These are phyloP conservation scores for Styphnolobium japonicum DNA, from an alignment of 306 rosid species.

Conservation along the genomic window DNA sequence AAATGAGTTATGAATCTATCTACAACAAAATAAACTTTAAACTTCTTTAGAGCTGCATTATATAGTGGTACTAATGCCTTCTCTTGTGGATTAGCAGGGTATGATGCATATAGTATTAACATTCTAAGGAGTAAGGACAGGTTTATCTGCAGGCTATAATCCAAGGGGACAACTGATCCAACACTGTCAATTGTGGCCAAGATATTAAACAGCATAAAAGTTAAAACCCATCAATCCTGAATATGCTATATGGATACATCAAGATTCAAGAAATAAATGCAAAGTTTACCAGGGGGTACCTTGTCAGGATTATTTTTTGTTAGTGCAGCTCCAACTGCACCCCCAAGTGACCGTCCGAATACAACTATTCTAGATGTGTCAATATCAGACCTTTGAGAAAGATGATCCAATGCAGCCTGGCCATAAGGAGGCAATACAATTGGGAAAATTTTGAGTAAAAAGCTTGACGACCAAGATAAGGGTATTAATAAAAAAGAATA, in stretches of 20 bases:
- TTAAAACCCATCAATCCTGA: not conserved
- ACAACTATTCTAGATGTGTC: slow-evolving; percentile 89
- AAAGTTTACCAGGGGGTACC: slow-evolving; percentile 44
- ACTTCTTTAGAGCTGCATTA: not conserved
- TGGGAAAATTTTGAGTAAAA: not conserved
- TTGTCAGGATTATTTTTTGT: slow-evolving; percentile 86
- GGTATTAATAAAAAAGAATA: slow-evolving; percentile 27
- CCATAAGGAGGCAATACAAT: slow-evolving; percentile 22
- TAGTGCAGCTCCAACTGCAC: slow-evolving; percentile 96
- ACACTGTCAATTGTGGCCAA: not conserved
- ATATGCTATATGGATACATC: not conserved
- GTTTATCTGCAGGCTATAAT: not conserved
- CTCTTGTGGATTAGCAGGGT: slow-evolving; percentile 3
- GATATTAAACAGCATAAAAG: not conserved
- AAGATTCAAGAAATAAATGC: not conserved
- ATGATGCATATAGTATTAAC: not conserved
- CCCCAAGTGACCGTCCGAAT: slow-evolving; percentile 98
- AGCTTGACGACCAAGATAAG: not conserved
- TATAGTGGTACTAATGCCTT: not conserved
- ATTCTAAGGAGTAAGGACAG: slow-evolving; percentile 4
- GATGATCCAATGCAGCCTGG: slow-evolving; percentile 98
- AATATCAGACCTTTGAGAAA: slow-evolving; percentile 86
- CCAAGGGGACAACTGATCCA: not conserved
- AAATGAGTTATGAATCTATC: slow-evolving; percentile 6
- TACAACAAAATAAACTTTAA: not conserved